These are phyloP conservation scores for Pestalotiopsis sp. DNA, from an alignment of 2,329 filamentous ascomycete species.

Conservation along the genomic window DNA sequence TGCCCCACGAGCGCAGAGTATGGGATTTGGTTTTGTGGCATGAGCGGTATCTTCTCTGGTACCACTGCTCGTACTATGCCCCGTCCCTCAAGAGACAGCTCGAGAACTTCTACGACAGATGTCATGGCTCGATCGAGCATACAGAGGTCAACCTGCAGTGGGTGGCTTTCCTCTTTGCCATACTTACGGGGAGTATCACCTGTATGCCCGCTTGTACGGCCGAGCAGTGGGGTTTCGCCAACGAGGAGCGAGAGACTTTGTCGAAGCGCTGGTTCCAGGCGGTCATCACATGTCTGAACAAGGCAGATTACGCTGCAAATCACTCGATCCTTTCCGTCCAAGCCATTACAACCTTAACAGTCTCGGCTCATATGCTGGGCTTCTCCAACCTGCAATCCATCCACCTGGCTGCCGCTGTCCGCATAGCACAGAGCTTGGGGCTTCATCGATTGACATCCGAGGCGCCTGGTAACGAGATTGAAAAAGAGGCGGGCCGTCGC, in stretches of 20 bases:
- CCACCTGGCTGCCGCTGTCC: slow-evolving; percentile 42
- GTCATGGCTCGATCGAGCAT: slow-evolving; percentile 34
- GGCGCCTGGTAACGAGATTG: slow-evolving; percentile 19
- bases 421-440: slow-evolving; percentile 49
- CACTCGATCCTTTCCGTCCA: slow-evolving; percentile 46
- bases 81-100: slow-evolving; percentile 40
- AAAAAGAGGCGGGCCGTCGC: slow-evolving; percentile 35
- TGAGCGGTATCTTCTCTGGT: slow-evolving; percentile 26
- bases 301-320: slow-evolving; percentile 46
- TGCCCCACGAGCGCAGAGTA: slow-evolving; percentile 20
- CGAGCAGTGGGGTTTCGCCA: slow-evolving; percentile 39
- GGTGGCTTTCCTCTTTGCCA: slow-evolving; percentile 46
- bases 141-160: slow-evolving; percentile 43
- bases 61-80: slow-evolving; percentile 24
- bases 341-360: slow-evolving; percentile 49
- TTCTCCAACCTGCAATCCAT: slow-evolving; percentile 45
- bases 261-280: slow-evolving; percentile 49
- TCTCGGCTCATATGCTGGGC: slow-evolving; percentile 50
- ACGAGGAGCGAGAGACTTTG: slow-evolving; percentile 40
- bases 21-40: slow-evolving; percentile 27
- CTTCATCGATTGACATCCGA: slow-evolving; percentile 41
- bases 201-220: slow-evolving; percentile 38
- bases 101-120: slow-evolving; percentile 36
- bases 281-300: slow-evolving; percentile 44
- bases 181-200: slow-evolving; percentile 44